A percentile compares a stretch with the other conserved stretches of the same genome.
These are phyloP conservation scores for Nemania sp. DNA, from an alignment of 2,329 filamentous ascomycete genomes.

Conservation along the genomic window DNA sequence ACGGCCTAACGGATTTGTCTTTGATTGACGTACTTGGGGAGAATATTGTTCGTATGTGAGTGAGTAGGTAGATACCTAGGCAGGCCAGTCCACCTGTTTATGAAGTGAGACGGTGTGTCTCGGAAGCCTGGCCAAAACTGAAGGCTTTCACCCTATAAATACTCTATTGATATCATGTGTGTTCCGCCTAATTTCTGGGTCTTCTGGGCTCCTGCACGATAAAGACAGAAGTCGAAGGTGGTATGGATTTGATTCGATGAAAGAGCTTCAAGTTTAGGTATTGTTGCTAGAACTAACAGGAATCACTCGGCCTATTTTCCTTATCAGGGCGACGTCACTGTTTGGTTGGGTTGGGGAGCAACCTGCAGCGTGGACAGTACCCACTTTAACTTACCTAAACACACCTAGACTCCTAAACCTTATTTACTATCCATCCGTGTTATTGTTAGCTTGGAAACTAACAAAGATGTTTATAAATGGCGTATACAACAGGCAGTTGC, in stretches of 20 bases:
- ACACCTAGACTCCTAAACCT: background rate
- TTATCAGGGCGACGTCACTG: slow-evolving; percentile 50
- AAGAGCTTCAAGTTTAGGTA: slow-evolving; percentile 25
- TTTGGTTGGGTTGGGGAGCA: background rate
- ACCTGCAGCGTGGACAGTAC: background rate
- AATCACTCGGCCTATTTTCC: slow-evolving; percentile 13
- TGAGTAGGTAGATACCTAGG: background rate
- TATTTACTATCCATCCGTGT: no score
- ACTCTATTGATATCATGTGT: background rate
- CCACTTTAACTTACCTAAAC: background rate
- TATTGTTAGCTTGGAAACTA: no score
- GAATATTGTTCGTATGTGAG: background rate
- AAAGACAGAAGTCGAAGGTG: background rate
- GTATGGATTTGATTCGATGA: slow-evolving; percentile 26
- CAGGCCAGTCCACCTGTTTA: background rate
- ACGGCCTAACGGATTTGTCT: slow-evolving; percentile 3
- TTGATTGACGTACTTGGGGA: slow-evolving; percentile 4
- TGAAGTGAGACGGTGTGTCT: slow-evolving; percentile 9
- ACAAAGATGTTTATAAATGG: no score
- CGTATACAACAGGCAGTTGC: no score
- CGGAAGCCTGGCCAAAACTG: background rate
- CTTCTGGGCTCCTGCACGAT: background rate
- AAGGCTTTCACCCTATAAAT: slow-evolving; percentile 3
- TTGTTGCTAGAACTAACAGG: slow-evolving; percentile 24
- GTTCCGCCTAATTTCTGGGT: background rate